A percentile compares a stretch with the other conserved stretches of the same genome.
Evolutionary conservation across 768 basidiomycete species (phyloP).

Genomic region (Pleurotus pulmonarius): DNA sequence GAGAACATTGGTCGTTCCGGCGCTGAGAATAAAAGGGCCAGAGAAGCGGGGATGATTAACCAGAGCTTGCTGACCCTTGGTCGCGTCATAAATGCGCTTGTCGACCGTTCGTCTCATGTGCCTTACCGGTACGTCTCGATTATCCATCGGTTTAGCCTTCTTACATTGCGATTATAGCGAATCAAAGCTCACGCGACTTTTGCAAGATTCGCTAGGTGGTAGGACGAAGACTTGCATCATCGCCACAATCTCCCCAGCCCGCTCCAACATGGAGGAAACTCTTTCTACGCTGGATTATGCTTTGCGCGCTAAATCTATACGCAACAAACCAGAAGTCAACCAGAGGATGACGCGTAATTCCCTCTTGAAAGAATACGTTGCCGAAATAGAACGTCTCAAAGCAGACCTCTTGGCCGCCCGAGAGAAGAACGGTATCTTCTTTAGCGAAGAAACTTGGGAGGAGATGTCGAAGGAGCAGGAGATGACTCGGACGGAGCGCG

Average conservation of each 20-base stretch:
- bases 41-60: conserved; percentile 99
- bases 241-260: conserved; percentile 91
- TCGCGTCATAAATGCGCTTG: conserved; percentile 92
- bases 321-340: conserved; percentile 93
- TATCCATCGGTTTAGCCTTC: not conserved
- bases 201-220: conserved; percentile 99
- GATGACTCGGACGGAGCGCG: conserved; percentile 67
- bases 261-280: conserved; percentile 94
- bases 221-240: conserved; percentile 97
- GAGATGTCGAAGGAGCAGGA: conserved; percentile 79
- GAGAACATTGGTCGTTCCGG: conserved; percentile 97
- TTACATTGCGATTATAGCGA: conserved; percentile 47
- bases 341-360: conserved; percentile 91
- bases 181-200: conserved; percentile 93
- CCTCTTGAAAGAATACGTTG: conserved; percentile 89
- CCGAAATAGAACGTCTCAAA: conserved; percentile 91
- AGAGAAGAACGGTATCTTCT: conserved; percentile 95
- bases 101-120: conserved; percentile 87
- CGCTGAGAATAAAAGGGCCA: conserved; percentile 90
- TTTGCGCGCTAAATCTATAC: conserved; percentile 89
- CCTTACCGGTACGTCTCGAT: conserved; percentile 73
- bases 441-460: conserved; percentile 88
- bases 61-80: conserved; percentile 96
- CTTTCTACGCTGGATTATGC: conserved; percentile 97
- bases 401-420: conserved; percentile 86